Evolutionary conservation across 2,329 filamentous ascomycete genomes (phyloP).

Genomic region (Diaporthe vaccinii): DNA sequence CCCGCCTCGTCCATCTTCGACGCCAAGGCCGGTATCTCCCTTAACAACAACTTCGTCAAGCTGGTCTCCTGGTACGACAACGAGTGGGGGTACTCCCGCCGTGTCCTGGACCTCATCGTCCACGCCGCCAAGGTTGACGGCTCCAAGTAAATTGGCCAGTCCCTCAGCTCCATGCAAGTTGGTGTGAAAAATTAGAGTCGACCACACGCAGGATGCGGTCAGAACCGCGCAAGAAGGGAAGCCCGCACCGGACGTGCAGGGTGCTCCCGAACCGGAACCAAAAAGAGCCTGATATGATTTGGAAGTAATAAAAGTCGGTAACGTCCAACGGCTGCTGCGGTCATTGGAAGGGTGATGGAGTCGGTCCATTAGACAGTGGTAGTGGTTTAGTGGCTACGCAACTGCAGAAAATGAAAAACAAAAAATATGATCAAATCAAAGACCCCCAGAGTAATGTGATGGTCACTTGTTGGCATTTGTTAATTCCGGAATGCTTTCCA

Average conservation of each 20-base stretch:
- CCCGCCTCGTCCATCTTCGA: conserved; percentile 97
- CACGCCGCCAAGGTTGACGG: conserved; percentile 85
- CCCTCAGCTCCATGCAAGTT: conserved; percentile 35
- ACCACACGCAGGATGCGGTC: conserved; percentile 10
- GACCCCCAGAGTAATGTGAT: background rate
- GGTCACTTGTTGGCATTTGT: background rate
- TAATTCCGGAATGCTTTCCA: background rate
- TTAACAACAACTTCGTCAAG: conserved; percentile 99
- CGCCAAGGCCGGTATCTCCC: conserved; percentile 97
- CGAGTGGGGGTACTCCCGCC: conserved; percentile 99
- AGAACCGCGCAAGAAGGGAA: background rate
- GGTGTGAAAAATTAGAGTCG: conserved; percentile 15
- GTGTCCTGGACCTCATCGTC: conserved; percentile 85
- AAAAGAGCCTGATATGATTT: conserved; percentile 10
- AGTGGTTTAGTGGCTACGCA: conserved; percentile 33
- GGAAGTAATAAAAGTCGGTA: conserved; percentile 40
- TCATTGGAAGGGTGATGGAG: conserved; percentile 25
- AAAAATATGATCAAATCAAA: conserved; percentile 20
- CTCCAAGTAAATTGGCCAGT: conserved; percentile 57
- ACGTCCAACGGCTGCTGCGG: conserved; percentile 39
- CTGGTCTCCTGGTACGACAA: conserved; percentile 99
- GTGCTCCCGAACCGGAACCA: conserved; percentile 21
- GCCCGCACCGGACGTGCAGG: conserved; percentile 1
- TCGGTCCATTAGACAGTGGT: conserved; percentile 32
- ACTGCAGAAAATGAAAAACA: conserved; percentile 35